Percentiles rank a stretch among this genome's conserved stretches.
Conservation (phyloP, 768 basidiomycete genomes). For the Filobasidium wieringae region DNA sequence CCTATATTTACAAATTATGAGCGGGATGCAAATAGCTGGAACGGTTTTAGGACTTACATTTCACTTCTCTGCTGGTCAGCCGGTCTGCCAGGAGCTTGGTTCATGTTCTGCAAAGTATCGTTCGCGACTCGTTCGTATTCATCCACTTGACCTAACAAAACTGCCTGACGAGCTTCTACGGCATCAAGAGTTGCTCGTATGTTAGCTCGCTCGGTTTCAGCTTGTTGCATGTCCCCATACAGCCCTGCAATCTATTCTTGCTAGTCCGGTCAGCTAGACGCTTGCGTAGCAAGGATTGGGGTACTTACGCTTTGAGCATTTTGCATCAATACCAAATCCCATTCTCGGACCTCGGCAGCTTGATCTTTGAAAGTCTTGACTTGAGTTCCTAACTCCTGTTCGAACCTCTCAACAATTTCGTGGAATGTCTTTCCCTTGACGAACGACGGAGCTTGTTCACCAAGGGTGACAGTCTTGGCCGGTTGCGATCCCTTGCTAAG, state of each 20-base stretch:
- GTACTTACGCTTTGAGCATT: slow-evolving; percentile 11
- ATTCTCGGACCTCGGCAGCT: slow-evolving; percentile 13
- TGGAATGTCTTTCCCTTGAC: slow-evolving; percentile 11
- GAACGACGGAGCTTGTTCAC: slow-evolving; percentile 11
- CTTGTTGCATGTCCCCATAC: slow-evolving; percentile 6
- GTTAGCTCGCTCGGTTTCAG: slow-evolving; percentile 5
- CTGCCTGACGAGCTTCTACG: slow-evolving; percentile 10
- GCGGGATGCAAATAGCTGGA: neutral
- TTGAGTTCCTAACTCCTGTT: slow-evolving; percentile 7
- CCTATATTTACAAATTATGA: neutral
- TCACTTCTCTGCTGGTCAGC: slow-evolving; percentile 14
- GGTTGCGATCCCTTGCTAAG: neutral
- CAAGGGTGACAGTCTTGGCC: neutral
- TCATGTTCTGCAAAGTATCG: slow-evolving; percentile 7
- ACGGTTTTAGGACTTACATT: neutral
- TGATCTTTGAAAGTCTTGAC: slow-evolving; percentile 12
- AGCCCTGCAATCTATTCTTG: slow-evolving; percentile 10
- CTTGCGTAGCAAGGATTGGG: neutral
- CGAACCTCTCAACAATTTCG: slow-evolving; percentile 14
- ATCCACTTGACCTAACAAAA: slow-evolving; percentile 2
- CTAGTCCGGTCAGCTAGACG: no score
- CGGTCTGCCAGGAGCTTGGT: slow-evolving; percentile 1
- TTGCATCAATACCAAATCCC: slow-evolving; percentile 16
- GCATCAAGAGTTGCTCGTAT: slow-evolving; percentile 6
- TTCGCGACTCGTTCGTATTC: slow-evolving; percentile 12